Percentiles rank a stretch among this genome's conserved stretches.
These are phyloP conservation scores for Micractinium sp. DNA, from an alignment of 139 green algal genomes.

Conservation along the genomic window DNA sequence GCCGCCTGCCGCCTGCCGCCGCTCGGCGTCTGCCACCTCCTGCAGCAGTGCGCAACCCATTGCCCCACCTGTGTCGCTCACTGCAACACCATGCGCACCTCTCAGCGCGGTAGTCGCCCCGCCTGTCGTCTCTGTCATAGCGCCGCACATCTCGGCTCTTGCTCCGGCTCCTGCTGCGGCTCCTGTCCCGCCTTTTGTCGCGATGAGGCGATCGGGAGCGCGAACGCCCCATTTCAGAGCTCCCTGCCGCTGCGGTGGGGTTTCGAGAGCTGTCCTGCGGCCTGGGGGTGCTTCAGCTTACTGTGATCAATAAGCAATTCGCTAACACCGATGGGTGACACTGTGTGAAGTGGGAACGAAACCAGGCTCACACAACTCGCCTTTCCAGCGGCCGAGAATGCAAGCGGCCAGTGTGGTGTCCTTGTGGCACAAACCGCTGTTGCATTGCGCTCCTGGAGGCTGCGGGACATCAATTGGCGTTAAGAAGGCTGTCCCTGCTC, in stretches of 20 bases:
- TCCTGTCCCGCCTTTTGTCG: background rate
- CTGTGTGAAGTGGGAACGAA: too few relatives aligned
- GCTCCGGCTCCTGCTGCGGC: slow-evolving; percentile 1
- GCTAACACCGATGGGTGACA: too few relatives aligned
- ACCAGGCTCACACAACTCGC: too few relatives aligned
- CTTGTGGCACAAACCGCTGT: background rate
- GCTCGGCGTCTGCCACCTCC: background rate
- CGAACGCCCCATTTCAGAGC: background rate
- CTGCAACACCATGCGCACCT: background rate
- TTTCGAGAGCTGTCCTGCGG: too few relatives aligned
- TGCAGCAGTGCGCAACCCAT: background rate
- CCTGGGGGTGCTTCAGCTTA: too few relatives aligned
- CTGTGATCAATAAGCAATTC: too few relatives aligned
- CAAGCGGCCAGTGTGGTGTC: background rate
- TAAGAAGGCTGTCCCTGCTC: too few relatives aligned
- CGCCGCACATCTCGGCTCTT: background rate
- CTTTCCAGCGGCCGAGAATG: background rate
- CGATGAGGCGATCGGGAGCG: slow-evolving; percentile 1
- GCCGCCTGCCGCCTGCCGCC: background rate
- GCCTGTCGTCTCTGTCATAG: background rate
- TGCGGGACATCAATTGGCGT: too few relatives aligned
- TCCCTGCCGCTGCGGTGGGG: too few relatives aligned
- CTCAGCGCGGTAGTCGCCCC: slow-evolving; percentile 21
- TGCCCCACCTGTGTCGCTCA: background rate
- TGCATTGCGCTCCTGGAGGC: too few relatives aligned